These are phyloP conservation scores for Lanzia echinophila DNA, from an alignment of 2,329 filamentous ascomycete genomes.

Conservation along the genomic window DNA sequence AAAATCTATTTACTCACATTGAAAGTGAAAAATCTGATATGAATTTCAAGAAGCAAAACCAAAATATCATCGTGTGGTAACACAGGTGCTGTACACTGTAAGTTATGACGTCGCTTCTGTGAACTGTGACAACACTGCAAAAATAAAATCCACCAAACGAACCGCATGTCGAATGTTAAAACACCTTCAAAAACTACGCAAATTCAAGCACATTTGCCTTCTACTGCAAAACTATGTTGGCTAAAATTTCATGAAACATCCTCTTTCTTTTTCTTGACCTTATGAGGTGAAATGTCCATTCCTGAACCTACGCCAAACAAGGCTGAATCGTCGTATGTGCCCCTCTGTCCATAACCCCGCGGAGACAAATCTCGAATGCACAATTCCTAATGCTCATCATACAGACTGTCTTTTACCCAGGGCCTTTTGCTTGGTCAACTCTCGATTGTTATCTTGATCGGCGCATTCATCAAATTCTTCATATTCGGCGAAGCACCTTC, in stretches of 20 bases:
- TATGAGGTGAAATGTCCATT: constrained; percentile 2
- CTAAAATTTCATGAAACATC: not conserved
- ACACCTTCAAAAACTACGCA: not conserved
- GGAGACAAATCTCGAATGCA: not conserved
- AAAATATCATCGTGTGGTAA: no score
- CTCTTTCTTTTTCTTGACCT: not conserved
- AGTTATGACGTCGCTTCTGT: no score
- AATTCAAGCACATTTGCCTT: not conserved
- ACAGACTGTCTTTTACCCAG: constrained; percentile 82
- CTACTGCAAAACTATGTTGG: not conserved
- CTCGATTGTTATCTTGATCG: constrained; percentile 83
- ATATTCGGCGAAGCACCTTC: constrained; percentile 94
- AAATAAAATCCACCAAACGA: no score
- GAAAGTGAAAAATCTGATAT: no score
- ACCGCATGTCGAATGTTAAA: not conserved
- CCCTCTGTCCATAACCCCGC: constrained; percentile 4
- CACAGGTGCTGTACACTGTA: no score
- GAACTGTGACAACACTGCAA: no score
- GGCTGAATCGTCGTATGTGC: constrained; percentile 37
- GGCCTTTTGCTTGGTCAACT: constrained; percentile 90
- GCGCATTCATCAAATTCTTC: constrained; percentile 98
- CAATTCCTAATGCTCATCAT: not conserved
- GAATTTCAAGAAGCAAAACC: no score
- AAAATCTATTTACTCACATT: no score
- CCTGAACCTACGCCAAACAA: constrained; percentile 10